These are phyloP conservation scores for Arctostaphylos glauca DNA, from an alignment of 148 eudicot genomes.

Conservation along the genomic window DNA sequence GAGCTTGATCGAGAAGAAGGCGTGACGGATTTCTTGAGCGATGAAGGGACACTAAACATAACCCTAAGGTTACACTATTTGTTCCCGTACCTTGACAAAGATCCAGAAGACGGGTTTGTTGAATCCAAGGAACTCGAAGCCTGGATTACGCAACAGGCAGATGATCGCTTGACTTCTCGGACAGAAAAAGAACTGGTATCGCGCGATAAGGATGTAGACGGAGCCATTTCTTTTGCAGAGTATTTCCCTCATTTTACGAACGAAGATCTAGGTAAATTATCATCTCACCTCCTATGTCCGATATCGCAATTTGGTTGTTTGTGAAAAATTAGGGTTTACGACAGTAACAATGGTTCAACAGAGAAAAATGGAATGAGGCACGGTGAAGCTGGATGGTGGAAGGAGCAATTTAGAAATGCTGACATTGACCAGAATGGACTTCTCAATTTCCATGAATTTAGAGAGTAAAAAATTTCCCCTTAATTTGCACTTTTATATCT, in stretches of 20 bases:
- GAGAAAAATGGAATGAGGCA: conserved; percentile 30
- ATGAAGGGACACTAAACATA: conserved; percentile 42
- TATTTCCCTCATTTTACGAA: conserved; percentile 31
- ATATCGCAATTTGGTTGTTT: not conserved
- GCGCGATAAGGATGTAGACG: conserved; percentile 35
- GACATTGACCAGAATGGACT: conserved; percentile 33
- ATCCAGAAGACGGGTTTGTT: conserved; percentile 38
- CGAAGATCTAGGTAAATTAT: conserved; percentile 30
- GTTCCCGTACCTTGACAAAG: conserved; percentile 35
- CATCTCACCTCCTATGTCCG: too few species aligned
- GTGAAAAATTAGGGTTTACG: not conserved
- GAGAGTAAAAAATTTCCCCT: conserved; percentile 25
- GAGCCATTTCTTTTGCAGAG: conserved; percentile 33
- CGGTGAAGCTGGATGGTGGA: conserved; percentile 58
- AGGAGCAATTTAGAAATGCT: conserved; percentile 44
- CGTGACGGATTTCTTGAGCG: conserved; percentile 24
- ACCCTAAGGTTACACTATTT: conserved; percentile 34
- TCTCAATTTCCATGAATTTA: conserved; percentile 34
- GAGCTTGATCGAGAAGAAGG: conserved; percentile 10
- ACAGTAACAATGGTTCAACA: conserved; percentile 10
- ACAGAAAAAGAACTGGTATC: conserved; percentile 23
- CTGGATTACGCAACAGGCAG: conserved; percentile 41
- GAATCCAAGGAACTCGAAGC: conserved; percentile 37
- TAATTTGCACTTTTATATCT: not conserved
- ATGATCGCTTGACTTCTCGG: conserved; percentile 28